phyloP scores from a whole-genome alignment of 495 filamentous ascomycete genomes.

The Penicillium mononematosum region DNA sequence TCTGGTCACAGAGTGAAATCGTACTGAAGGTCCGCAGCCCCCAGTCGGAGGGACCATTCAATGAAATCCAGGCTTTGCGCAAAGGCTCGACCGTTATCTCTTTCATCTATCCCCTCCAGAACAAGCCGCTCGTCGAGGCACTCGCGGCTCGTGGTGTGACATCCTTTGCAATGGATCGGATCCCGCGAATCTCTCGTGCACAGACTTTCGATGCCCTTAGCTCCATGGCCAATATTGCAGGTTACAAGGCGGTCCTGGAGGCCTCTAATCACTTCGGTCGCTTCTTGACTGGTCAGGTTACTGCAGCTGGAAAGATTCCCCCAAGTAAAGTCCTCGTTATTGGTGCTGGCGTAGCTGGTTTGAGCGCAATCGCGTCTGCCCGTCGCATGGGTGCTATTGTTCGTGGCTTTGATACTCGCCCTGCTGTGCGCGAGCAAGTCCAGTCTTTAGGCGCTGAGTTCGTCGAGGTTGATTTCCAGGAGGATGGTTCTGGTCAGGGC shows the following conservation, averaged over 20 bases:
- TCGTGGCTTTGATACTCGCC: slow-evolving; percentile 76
- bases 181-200: slow-evolving; percentile 78
- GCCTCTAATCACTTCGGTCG: slow-evolving; percentile 80
- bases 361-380: slow-evolving; percentile 79
- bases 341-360: slow-evolving; percentile 75
- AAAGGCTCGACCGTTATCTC: slow-evolving; percentile 69
- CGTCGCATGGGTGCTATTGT: slow-evolving; percentile 80
- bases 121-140: slow-evolving; percentile 64
- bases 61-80: slow-evolving; percentile 59
- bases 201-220: slow-evolving; percentile 73
- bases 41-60: slow-evolving; percentile 47
- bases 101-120: slow-evolving; percentile 73
- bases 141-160: slow-evolving; percentile 63
- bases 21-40: slow-evolving; percentile 76
- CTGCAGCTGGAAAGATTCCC: slow-evolving; percentile 78
- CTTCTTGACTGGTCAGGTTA: slow-evolving; percentile 79
- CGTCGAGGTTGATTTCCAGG: slow-evolving; percentile 77
- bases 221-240: slow-evolving; percentile 86
- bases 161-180: slow-evolving; percentile 80
- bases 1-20: slow-evolving; percentile 72
- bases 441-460: slow-evolving; percentile 83
- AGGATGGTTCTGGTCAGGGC: slow-evolving; percentile 77
- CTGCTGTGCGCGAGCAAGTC: slow-evolving; percentile 77
- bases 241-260: slow-evolving; percentile 81
- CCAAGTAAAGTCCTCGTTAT: slow-evolving; percentile 82